Evolutionary conservation across 2,329 filamentous ascomycete species (phyloP), one percentile per base, ranked within the genome.

Genomic region (Gaeumannomyces tritici): DNA sequence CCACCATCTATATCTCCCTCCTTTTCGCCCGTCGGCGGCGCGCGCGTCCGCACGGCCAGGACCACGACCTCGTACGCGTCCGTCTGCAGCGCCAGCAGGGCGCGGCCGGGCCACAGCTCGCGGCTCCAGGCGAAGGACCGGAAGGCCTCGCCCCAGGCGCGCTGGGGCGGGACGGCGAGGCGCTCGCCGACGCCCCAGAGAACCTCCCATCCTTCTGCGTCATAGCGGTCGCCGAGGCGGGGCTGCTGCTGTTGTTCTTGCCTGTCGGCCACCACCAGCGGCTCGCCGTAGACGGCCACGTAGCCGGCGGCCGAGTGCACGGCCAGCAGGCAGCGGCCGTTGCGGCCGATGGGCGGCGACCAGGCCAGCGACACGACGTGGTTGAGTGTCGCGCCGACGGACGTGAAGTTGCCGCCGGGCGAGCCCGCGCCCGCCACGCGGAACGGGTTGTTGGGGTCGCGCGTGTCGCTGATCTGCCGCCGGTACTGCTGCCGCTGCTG

Each of bases 321-420:
- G 18, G 74, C 77, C 42, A 86, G 72, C 6, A 84, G 76, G 0
- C 83, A 77, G 1, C 83, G 76, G 9, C 76, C 69, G 67, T 84
- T 83, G 55, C 77, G 76, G 1, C 83, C 83, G n/a, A 86, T 70
- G n/a, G 72, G 72, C 0, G 83, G 83, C n/a, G 83, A 85, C 83
- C 83, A 86, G 59, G 77, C 79, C 26, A 85, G 65, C 11, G 75
- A 71, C 18, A 84, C 76, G 21, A 82, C 77, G 66, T 86, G 83
- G 65, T 82, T 84, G 67, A 86, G 74, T 4, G 80, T 79, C 58
- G 75, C 75, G 4, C 81, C 82, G 2, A 76, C 75, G 21, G 77
- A 77, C 0, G 80, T 80, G 51, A 83, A 75, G 2, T 75, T 66
- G 3, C 78, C 78, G 5, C 67, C 69, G 7, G 42, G 6, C 8